Evolutionary conservation across 352 stramenopile species (phyloP).

Genomic region (Pseudoperonospora humuli): DNA sequence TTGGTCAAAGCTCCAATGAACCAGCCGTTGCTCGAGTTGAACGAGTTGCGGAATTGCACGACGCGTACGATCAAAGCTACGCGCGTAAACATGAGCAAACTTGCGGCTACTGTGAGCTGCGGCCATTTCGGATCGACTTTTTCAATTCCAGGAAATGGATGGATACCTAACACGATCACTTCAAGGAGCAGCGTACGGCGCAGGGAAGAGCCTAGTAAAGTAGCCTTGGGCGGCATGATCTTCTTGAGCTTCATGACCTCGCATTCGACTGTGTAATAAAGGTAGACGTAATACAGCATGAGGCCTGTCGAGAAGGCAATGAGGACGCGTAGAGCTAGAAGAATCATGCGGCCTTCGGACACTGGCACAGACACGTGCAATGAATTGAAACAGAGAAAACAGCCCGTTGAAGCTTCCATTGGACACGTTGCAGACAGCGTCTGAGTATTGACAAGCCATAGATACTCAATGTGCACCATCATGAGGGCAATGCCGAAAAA

Average conservation of each 20-base stretch:
- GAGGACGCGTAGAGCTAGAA: slow-evolving; percentile 54
- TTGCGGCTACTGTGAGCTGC: slow-evolving; percentile 44
- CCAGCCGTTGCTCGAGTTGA: slow-evolving; percentile 77
- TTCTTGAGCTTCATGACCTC: slow-evolving; percentile 80
- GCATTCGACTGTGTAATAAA: slow-evolving; percentile 57
- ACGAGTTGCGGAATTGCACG: slow-evolving; percentile 54
- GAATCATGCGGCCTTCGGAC: too few species aligned
- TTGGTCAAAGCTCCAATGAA: slow-evolving; percentile 76
- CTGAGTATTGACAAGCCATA: too few species aligned
- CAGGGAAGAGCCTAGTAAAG: slow-evolving; percentile 50
- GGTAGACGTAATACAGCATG: slow-evolving; percentile 63
- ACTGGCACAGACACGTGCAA: too few species aligned
- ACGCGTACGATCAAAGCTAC: slow-evolving; percentile 47
- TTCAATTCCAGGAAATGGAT: slow-evolving; percentile 68
- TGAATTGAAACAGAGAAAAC: too few species aligned
- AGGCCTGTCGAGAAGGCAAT: slow-evolving; percentile 58
- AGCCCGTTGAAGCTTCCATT: too few species aligned
- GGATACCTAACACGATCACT: slow-evolving; percentile 41
- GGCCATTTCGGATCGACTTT: slow-evolving; percentile 50
- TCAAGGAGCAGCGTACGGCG: slow-evolving; percentile 40
- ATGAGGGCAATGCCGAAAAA: too few species aligned
- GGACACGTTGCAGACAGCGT: too few species aligned
- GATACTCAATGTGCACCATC: too few species aligned
- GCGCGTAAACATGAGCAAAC: slow-evolving; percentile 54
- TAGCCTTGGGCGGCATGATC: slow-evolving; percentile 60